Evolutionary conservation across 345 rosid species (phyloP).

Genomic region (Populus nigra): DNA sequence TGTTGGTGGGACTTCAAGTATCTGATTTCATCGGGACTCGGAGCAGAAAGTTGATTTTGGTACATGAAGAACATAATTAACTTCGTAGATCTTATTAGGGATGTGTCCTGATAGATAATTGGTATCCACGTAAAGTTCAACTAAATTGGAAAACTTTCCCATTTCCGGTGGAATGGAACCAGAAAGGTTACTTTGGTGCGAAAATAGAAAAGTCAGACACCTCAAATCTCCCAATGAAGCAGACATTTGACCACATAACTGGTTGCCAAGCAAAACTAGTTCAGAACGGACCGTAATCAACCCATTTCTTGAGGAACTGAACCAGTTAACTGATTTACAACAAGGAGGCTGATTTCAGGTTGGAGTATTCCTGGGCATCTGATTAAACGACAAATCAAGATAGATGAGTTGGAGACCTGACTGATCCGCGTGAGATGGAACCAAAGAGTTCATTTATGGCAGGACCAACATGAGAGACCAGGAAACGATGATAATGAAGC

Average conservation of each 20-base stretch:
- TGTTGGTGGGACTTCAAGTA: not conserved
- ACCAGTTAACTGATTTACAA: constrained; percentile 1
- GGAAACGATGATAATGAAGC: constrained; percentile 19
- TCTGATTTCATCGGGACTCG: constrained; percentile 8
- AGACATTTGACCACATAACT: constrained; percentile 15
- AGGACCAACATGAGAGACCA: constrained; percentile 15
- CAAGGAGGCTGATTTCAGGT: not conserved
- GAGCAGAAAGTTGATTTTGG: not conserved
- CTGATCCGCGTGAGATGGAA: constrained; percentile 17
- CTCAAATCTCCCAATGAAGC: constrained; percentile 15
- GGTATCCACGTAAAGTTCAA: constrained; percentile 10
- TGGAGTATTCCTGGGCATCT: constrained; percentile 12
- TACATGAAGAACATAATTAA: not conserved
- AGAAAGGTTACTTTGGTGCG: not conserved
- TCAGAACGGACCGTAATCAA: not conserved
- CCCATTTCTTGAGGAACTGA: constrained; percentile 22
- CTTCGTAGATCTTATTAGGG: constrained; percentile 11
- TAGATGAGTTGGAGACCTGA: constrained; percentile 21
- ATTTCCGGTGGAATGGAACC: constrained; percentile 24
- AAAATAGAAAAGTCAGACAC: not conserved
- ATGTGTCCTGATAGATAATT: constrained; percentile 16
- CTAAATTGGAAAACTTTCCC: constrained; percentile 11
- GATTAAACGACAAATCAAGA: constrained; percentile 17
- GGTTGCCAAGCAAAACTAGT: constrained; percentile 19
- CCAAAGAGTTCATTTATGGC: constrained; percentile 13